Conservation (phyloP, 371 early-diverging fungal genomes). For the Mucor mucedo region DNA sequence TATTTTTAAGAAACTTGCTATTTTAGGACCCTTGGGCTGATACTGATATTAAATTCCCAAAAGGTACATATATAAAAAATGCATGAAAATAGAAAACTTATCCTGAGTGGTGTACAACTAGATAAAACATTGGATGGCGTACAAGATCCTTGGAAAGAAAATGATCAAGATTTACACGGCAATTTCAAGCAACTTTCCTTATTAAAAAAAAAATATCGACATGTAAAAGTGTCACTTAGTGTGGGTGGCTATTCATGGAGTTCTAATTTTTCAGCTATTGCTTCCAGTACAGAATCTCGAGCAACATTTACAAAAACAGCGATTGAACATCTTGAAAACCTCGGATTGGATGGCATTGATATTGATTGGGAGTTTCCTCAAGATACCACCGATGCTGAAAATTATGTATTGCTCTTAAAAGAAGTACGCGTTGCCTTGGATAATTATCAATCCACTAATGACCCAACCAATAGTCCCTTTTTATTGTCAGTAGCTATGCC, state of each 20-base stretch:
- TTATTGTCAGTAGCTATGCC: constrained; percentile 73
- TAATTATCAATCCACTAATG: constrained; percentile 31
- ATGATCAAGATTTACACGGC: constrained; percentile 64
- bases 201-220: constrained; percentile 68
- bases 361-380: constrained; percentile 92
- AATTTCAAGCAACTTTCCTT: constrained; percentile 80
- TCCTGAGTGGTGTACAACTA: not conserved
- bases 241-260: constrained; percentile 92
- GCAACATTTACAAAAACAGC: constrained; percentile 63
- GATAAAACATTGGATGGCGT: constrained; percentile 48
- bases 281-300: constrained; percentile 51
- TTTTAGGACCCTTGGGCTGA: constrained; percentile 51
- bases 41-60: constrained; percentile 41
- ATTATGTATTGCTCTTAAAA: constrained; percentile 79
- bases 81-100: not conserved
- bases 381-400: constrained; percentile 69
- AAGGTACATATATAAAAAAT: constrained; percentile 25
- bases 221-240: constrained; percentile 74
- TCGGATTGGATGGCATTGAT: constrained; percentile 64
- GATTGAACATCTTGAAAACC: constrained; percentile 54
- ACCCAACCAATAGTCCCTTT: constrained; percentile 47
- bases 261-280: constrained; percentile 77
- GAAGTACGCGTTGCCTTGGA: constrained; percentile 74
- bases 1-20: not conserved
- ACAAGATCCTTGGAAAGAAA: constrained; percentile 57